These are phyloP conservation scores for Danielozyma ontarioensis DNA, from an alignment of 805 yeast species.

Conservation along the genomic window DNA sequence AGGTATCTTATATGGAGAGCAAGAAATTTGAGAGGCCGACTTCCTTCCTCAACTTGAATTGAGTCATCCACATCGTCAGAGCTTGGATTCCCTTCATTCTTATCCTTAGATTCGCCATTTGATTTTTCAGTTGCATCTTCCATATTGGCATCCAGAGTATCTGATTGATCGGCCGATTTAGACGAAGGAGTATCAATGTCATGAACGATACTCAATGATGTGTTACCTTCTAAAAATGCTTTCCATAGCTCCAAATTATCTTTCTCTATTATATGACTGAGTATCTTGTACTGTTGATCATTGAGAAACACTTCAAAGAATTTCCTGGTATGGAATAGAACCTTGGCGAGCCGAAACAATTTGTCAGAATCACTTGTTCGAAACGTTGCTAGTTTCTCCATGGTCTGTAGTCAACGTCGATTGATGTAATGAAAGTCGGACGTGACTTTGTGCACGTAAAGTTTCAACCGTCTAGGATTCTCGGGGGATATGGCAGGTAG, in stretches of 20 bases:
- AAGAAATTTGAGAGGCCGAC: constrained; percentile 27
- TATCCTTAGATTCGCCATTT: constrained; percentile 1
- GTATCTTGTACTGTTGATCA: constrained; percentile 49
- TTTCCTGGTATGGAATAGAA: constrained; percentile 19
- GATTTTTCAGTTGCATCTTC: background rate
- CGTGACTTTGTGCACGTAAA: background rate
- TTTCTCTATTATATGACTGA: constrained; percentile 40
- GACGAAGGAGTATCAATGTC: constrained; percentile 1
- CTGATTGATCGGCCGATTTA: no score
- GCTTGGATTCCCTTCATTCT: constrained; percentile 1
- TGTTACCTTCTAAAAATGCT: constrained; percentile 39
- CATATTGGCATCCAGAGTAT: no score
- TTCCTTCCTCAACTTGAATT: constrained; percentile 38
- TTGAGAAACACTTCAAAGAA: constrained; percentile 41
- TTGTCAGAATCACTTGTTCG: constrained; percentile 25
- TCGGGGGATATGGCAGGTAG: background rate
- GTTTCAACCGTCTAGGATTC: background rate
- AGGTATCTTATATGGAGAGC: constrained; percentile 64
- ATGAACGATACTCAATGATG: constrained; percentile 19
- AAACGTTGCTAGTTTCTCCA: constrained; percentile 37
- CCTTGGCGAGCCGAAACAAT: constrained; percentile 32
- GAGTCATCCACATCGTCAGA: constrained; percentile 5
- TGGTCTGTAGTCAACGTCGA: constrained; percentile 4
- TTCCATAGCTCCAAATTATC: constrained; percentile 37
- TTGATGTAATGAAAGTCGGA: background rate